Conservation (phyloP, 345 rosid genomes). For the Melaleuca alternifolia region DNA sequence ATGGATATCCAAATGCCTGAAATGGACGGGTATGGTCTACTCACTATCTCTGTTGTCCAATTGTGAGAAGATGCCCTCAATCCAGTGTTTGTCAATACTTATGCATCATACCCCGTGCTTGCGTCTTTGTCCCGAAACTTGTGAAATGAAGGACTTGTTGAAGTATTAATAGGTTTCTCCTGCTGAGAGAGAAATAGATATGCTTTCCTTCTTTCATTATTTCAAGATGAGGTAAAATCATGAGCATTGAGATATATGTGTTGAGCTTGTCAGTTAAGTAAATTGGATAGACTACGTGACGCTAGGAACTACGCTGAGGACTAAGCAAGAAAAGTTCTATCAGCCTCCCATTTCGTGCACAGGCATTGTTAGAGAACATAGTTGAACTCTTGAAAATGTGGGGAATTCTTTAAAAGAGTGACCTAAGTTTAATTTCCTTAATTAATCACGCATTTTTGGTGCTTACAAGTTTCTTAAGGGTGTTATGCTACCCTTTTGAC, state of each 20-base stretch:
- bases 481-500: background rate
- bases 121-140: background rate
- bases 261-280: background rate
- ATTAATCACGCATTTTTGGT: background rate
- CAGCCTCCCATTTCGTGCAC: background rate
- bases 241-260: background rate
- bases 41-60: background rate
- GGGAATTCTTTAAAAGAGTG: background rate
- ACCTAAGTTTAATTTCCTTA: background rate
- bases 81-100: background rate
- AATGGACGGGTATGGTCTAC: slow-evolving; percentile 79
- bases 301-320: background rate
- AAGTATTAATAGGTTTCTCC: background rate
- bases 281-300: background rate
- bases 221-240: background rate
- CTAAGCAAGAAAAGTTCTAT: background rate
- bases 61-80: background rate
- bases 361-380: background rate
- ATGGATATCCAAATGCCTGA: slow-evolving; percentile 99
- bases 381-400: background rate
- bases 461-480: background rate
- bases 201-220: background rate
- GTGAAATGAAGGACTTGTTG: background rate
- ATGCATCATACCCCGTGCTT: background rate
- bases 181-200: background rate